phyloP scores from a whole-genome alignment of 2,329 filamentous ascomycete species.

The Fusarium verrucosum region DNA sequence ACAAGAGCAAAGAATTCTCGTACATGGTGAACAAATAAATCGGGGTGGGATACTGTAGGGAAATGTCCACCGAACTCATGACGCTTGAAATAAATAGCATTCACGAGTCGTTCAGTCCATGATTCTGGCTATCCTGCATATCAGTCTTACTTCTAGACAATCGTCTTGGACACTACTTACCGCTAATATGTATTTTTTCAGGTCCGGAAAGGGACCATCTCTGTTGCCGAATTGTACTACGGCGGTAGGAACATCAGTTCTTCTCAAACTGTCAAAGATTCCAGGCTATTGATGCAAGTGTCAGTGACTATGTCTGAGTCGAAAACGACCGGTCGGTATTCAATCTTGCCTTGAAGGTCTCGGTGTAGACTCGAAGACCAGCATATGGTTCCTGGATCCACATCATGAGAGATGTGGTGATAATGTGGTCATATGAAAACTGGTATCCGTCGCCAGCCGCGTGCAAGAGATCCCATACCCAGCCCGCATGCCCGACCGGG shows the following conservation, averaged over 20 bases:
- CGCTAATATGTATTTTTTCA: too few species aligned
- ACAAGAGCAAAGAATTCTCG: too few species aligned
- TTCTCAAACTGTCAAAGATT: neutral
- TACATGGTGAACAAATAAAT: too few species aligned
- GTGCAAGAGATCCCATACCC: constrained; percentile 21
- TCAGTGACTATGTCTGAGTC: neutral
- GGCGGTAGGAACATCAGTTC: neutral
- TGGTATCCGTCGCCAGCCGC: constrained; percentile 8
- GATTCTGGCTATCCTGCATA: too few species aligned
- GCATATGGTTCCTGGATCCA: constrained; percentile 26
- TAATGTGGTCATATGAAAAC: constrained; percentile 14
- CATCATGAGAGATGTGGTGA: constrained; percentile 22
- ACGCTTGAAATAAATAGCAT: too few species aligned
- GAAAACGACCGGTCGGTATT: neutral
- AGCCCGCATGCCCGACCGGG: constrained; percentile 12
- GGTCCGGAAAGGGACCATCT: neutral
- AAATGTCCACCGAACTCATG: too few species aligned
- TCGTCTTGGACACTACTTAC: too few species aligned
- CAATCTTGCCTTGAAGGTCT: neutral
- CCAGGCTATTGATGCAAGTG: neutral
- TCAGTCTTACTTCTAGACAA: too few species aligned
- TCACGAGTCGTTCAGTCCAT: too few species aligned
- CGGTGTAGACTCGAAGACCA: constrained; percentile 4
- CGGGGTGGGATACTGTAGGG: too few species aligned
- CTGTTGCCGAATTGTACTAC: neutral